Percentiles rank a stretch among this genome's conserved stretches.
Evolutionary conservation across 106 monocot genomes (phyloP).

Genomic region (Dendrobium nobile): DNA sequence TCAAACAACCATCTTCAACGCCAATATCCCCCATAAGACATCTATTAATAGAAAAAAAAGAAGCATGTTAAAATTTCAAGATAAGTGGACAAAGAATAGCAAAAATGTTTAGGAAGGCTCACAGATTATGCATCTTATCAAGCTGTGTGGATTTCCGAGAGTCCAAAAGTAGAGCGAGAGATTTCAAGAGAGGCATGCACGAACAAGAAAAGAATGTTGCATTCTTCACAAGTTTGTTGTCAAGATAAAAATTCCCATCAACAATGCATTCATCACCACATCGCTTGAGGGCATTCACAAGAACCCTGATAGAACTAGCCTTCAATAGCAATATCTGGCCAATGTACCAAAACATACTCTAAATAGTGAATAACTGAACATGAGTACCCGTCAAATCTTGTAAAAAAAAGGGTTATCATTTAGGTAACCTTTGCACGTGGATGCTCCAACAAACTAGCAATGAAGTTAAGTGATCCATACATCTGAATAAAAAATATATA

Average conservation of each 20-base stretch:
- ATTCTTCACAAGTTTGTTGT: slow-evolving; percentile 30
- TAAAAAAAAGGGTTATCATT: neutral
- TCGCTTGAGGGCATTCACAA: slow-evolving; percentile 40
- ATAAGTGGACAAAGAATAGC: neutral
- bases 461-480: slow-evolving; percentile 69
- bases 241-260: slow-evolving; percentile 31
- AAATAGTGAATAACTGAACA: slow-evolving; percentile 1
- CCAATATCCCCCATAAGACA: slow-evolving; percentile 23
- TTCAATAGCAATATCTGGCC: slow-evolving; percentile 56
- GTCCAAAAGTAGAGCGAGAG: slow-evolving; percentile 59
- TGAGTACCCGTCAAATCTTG: neutral
- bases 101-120: slow-evolving; percentile 25
- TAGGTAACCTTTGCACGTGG: slow-evolving; percentile 54
- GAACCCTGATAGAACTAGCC: slow-evolving; percentile 29
- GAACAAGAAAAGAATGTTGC: slow-evolving; percentile 30
- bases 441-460: slow-evolving; percentile 79
- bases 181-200: slow-evolving; percentile 59
- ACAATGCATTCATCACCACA: slow-evolving; percentile 24
- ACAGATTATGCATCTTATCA: slow-evolving; percentile 25
- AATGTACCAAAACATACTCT: slow-evolving; percentile 11
- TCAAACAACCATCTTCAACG: slow-evolving; percentile 28
- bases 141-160: slow-evolving; percentile 14
- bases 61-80: slow-evolving; percentile 4
- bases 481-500: slow-evolving; percentile 35
- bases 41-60: slow-evolving; percentile 26